These are phyloP conservation scores for Pleurotus eryngii DNA, from an alignment of 768 basidiomycete species.

Conservation along the genomic window DNA sequence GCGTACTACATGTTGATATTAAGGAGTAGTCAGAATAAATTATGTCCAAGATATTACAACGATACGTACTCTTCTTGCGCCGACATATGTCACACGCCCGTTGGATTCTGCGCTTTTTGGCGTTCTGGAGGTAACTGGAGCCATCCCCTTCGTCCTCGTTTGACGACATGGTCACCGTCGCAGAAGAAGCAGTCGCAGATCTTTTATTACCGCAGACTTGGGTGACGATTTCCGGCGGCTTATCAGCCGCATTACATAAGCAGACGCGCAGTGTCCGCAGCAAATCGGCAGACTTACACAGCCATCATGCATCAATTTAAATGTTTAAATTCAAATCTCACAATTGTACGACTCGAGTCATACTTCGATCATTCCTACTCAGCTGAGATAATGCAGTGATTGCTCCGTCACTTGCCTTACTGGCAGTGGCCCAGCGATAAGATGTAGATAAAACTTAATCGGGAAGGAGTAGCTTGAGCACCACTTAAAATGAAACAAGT, in stretches of 20 bases:
- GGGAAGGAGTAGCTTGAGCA: too few species aligned
- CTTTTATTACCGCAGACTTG: not conserved
- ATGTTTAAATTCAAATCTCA: too few species aligned
- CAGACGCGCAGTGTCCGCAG: too few species aligned
- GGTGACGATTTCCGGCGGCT: conserved; percentile 8
- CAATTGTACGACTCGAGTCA: too few species aligned
- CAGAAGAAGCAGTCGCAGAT: not conserved
- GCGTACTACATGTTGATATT: conserved; percentile 29
- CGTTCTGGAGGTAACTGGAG: conserved; percentile 6
- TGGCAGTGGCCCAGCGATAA: too few species aligned
- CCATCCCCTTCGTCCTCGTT: conserved; percentile 8
- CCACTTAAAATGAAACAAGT: too few species aligned
- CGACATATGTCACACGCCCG: conserved; percentile 75
- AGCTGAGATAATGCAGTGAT: too few species aligned
- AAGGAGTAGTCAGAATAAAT: not conserved
- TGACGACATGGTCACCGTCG: conserved; percentile 8
- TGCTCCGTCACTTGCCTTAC: too few species aligned
- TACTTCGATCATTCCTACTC: too few species aligned
- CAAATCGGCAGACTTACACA: too few species aligned
- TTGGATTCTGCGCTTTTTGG: conserved; percentile 57
- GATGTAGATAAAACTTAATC: too few species aligned
- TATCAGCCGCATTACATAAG: not conserved
- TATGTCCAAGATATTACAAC: conserved; percentile 5
- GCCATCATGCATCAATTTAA: too few species aligned
- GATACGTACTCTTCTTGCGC: conserved; percentile 62